A percentile compares a stretch with the other conserved stretches of the same genome.
phyloP scores from a whole-genome alignment of 2,329 filamentous ascomycete species.

The Epicoccum sorghinum region DNA sequence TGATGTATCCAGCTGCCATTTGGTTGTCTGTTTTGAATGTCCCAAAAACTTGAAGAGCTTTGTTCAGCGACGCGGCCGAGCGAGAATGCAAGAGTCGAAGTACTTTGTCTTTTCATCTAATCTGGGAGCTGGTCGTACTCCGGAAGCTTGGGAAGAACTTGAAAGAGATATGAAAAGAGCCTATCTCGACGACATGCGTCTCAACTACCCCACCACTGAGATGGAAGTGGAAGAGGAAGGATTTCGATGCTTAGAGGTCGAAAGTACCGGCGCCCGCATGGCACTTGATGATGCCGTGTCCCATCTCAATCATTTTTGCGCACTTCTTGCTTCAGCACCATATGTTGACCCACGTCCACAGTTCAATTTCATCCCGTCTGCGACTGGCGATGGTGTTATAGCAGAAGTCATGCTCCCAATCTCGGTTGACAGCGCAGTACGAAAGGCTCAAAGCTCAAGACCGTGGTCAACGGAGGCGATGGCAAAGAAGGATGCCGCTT shows the following conservation, averaged over 20 bases:
- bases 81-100: conserved; percentile 62
- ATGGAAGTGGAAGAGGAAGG: conserved; percentile 59
- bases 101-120: conserved; percentile 59
- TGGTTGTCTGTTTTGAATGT: conserved; percentile 69
- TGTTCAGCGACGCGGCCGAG: conserved; percentile 68
- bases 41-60: conserved; percentile 69
- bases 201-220: conserved; percentile 52
- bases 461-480: conserved; percentile 74
- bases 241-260: conserved; percentile 27
- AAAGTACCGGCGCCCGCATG: conserved; percentile 63
- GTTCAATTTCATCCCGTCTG: conserved; percentile 63
- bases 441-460: conserved; percentile 57
- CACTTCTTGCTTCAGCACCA: conserved; percentile 60
- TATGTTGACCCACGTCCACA: conserved; percentile 71
- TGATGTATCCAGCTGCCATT: conserved; percentile 66
- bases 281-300: conserved; percentile 74
- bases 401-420: conserved; percentile 74
- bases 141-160: conserved; percentile 66
- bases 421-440: conserved; percentile 68
- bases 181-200: conserved; percentile 69
- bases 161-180: conserved; percentile 75
- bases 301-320: conserved; percentile 86
- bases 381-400: conserved; percentile 42
- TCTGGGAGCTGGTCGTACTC: conserved; percentile 30
- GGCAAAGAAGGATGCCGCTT: conserved; percentile 81